phyloP scores from a whole-genome alignment of 352 stramenopile species.

The Phytopythium aichiense region DNA sequence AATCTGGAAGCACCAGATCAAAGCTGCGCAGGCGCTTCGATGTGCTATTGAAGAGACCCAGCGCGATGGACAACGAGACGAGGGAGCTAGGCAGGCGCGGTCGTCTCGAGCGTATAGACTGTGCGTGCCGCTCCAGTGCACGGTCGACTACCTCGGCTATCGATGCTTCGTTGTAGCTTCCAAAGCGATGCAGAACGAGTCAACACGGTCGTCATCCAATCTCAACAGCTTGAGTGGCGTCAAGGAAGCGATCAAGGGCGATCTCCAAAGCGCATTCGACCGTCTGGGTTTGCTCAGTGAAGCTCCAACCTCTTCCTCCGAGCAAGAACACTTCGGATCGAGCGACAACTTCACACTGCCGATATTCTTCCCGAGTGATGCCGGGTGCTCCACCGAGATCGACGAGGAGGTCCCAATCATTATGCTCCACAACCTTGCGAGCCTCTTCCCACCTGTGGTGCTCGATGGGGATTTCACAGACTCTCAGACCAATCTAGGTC shows the following conservation, averaged over 20 bases:
- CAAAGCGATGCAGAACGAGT: constrained; percentile 5
- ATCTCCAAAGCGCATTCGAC: background rate
- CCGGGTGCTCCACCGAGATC: constrained; percentile 12
- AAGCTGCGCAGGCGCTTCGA: constrained; percentile 31
- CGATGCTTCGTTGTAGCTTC: constrained; percentile 45
- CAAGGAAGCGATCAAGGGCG: background rate
- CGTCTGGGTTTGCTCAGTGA: background rate
- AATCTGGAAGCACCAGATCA: constrained; percentile 49
- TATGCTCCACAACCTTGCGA: constrained; percentile 22
- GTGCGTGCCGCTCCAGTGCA: constrained; percentile 51
- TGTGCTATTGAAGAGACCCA: constrained; percentile 17
- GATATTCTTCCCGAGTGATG: constrained; percentile 16
- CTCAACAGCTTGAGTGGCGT: constrained; percentile 4
- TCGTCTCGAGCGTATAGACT: constrained; percentile 4
- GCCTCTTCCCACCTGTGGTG: constrained; percentile 31
- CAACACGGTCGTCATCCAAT: background rate
- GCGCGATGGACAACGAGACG: background rate
- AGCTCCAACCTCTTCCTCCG: no score
- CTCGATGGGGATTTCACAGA: constrained; percentile 6
- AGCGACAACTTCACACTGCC: constrained; percentile 2
- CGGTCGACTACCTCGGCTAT: constrained; percentile 56
- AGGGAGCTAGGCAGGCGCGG: background rate
- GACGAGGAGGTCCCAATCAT: constrained; percentile 7
- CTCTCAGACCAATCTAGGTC: constrained; percentile 1
- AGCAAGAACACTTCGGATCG: background rate